Percentiles rank a stretch among this genome's conserved stretches.
phyloP scores from a whole-genome alignment of 208 protist genomes.

The Phytomonas serpens region DNA sequence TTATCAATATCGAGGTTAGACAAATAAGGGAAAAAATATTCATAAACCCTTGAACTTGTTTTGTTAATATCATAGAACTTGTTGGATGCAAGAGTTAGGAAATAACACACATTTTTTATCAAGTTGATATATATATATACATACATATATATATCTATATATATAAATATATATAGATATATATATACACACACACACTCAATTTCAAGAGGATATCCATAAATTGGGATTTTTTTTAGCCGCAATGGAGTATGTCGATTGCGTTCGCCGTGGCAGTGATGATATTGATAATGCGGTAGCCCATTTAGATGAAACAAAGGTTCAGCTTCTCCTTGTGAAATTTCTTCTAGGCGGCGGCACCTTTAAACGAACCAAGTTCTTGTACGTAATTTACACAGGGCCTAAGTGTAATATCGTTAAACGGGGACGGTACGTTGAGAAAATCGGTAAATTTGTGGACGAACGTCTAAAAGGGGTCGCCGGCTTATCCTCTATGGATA shows the following conservation, averaged over 20 bases:
- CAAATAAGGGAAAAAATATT: not conserved
- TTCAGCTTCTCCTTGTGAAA: constrained; percentile 72
- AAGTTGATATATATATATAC: not conserved
- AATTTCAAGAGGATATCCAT: not conserved
- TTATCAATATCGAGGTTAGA: not conserved
- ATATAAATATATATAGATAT: not conserved
- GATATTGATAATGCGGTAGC: constrained; percentile 62
- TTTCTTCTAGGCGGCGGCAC: constrained; percentile 76
- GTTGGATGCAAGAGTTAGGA: not conserved
- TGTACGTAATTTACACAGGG: constrained; percentile 73
- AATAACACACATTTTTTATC: not conserved
- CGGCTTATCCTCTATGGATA: constrained; percentile 60
- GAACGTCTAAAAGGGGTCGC: constrained; percentile 42
- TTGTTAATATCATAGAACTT: not conserved
- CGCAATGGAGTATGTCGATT: constrained; percentile 43
- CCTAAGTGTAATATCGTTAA: constrained; percentile 66
- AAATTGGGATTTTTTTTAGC: not conserved
- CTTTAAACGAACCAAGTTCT: constrained; percentile 84
- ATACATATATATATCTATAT: not conserved
- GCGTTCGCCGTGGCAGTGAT: constrained; percentile 38
- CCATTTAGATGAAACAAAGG: constrained; percentile 57
- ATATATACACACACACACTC: not conserved
- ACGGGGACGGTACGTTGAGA: constrained; percentile 54
- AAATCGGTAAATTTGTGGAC: constrained; percentile 49
- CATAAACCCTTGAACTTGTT: not conserved